Evolutionary conservation across 1,284 basidiomycete genomes (phyloP).

Genomic region (Heterobasidion occidentale): DNA sequence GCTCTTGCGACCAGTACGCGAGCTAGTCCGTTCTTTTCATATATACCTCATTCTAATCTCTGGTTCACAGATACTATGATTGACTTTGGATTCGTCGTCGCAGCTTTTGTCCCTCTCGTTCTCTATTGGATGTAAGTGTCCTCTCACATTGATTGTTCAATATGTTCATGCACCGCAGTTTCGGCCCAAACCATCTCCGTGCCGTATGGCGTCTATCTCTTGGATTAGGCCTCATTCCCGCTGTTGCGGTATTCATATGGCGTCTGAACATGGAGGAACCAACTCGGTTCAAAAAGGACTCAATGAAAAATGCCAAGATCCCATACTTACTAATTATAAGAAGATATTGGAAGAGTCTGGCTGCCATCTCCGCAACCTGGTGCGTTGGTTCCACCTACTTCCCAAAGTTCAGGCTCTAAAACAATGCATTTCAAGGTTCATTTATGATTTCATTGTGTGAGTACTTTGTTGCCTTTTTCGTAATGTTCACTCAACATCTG

Average conservation of each 20-base stretch:
- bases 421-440: conserved; percentile 42
- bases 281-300: conserved; percentile 57
- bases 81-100: conserved; percentile 80
- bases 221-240: conserved; percentile 83
- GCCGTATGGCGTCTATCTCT: conserved; percentile 86
- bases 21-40: conserved; percentile 6
- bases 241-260: conserved; percentile 78
- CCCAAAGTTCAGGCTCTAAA: conserved; percentile 8
- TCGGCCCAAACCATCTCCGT: conserved; percentile 72
- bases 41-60: conserved; percentile 1
- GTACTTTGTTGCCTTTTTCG: conserved; percentile 28
- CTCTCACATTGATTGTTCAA: not conserved
- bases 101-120: conserved; percentile 80
- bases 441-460: conserved; percentile 72
- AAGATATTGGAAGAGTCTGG: conserved; percentile 69
- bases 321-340: conserved; percentile 78
- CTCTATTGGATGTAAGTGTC: conserved; percentile 73
- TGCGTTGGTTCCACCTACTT: conserved; percentile 16
- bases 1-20: conserved; percentile 74
- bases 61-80: conserved; percentile 72
- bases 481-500: conserved; percentile 1
- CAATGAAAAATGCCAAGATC: conserved; percentile 68
- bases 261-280: conserved; percentile 83
- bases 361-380: conserved; percentile 71
- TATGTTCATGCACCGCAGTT: conserved; percentile 31